phyloP scores from a whole-genome alignment of 1,284 basidiomycete species.

The Crocinoboletus sp. region DNA sequence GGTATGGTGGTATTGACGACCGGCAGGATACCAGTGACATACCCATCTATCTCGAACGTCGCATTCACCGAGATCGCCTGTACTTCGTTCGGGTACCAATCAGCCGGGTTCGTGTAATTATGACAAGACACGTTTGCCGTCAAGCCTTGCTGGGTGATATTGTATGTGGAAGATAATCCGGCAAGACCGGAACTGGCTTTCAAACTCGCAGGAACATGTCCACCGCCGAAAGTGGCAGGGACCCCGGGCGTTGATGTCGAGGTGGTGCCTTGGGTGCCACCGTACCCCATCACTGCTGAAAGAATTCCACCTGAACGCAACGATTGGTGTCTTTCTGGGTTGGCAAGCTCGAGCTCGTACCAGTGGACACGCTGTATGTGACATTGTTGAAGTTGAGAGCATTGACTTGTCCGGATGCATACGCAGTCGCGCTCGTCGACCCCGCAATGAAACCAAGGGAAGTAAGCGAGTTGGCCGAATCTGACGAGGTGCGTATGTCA shows the following conservation, averaged over 20 bases:
- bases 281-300: background rate
- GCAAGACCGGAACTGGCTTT: background rate
- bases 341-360: background rate
- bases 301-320: constrained; percentile 1
- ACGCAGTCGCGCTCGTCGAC: background rate
- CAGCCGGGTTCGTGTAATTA: constrained; percentile 4
- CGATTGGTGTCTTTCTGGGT: too few species aligned
- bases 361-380: constrained; percentile 2
- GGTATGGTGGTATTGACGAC: constrained; percentile 2
- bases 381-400: constrained; percentile 3
- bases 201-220: background rate
- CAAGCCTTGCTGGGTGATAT: constrained; percentile 6
- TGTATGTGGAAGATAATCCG: constrained; percentile 3
- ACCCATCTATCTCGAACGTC: constrained; percentile 1
- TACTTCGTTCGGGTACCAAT: constrained; percentile 4
- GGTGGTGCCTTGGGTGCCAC: background rate
- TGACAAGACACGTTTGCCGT: constrained; percentile 5
- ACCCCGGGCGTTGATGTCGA: background rate
- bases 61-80: background rate
- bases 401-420: background rate
- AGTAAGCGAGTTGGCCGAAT: background rate
- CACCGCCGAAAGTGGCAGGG: constrained; percentile 4
- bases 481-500: background rate
- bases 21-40: constrained; percentile 1
- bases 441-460: background rate